Percentiles rank a stretch among this genome's conserved stretches.
Evolutionary conservation across 768 basidiomycete species (phyloP).

Genomic region (Boletus barrowsii): DNA sequence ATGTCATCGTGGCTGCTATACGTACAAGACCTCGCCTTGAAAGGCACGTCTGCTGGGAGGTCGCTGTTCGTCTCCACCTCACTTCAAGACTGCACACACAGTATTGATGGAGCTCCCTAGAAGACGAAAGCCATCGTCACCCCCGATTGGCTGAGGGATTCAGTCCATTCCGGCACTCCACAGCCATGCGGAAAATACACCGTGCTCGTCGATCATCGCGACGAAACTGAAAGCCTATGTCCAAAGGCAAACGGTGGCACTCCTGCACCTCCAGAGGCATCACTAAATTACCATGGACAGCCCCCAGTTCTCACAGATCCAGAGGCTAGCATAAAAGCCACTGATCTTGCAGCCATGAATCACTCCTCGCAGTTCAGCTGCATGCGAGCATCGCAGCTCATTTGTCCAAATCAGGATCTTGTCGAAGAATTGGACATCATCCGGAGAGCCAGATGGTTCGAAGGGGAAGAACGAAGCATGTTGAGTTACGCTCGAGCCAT

Average conservation of each 20-base stretch:
- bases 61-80: constrained; percentile 51
- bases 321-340: constrained; percentile 6
- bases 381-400: constrained; percentile 59
- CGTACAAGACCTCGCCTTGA: constrained; percentile 66
- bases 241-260: constrained; percentile 27
- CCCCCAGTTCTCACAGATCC: constrained; percentile 18
- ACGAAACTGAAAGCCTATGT: constrained; percentile 45
- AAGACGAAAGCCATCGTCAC: constrained; percentile 65
- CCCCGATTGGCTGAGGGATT: constrained; percentile 68
- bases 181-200: constrained; percentile 56
- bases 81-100: background rate
- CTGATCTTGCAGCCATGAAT: constrained; percentile 20
- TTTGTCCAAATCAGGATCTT: constrained; percentile 67
- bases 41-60: constrained; percentile 61
- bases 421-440: constrained; percentile 58
- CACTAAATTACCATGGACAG: background rate
- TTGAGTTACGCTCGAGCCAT: constrained; percentile 73
- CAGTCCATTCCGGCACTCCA: constrained; percentile 40
- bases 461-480: constrained; percentile 64
- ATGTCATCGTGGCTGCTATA: constrained; percentile 65
- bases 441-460: constrained; percentile 54
- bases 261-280: background rate
- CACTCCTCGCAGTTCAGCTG: constrained; percentile 51
- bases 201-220: constrained; percentile 49
- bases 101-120: constrained; percentile 33